Percentiles rank a stretch among this genome's conserved stretches.
These are phyloP conservation scores for Boletus rubroflammeus DNA, from an alignment of 768 basidiomycete genomes.

Conservation along the genomic window DNA sequence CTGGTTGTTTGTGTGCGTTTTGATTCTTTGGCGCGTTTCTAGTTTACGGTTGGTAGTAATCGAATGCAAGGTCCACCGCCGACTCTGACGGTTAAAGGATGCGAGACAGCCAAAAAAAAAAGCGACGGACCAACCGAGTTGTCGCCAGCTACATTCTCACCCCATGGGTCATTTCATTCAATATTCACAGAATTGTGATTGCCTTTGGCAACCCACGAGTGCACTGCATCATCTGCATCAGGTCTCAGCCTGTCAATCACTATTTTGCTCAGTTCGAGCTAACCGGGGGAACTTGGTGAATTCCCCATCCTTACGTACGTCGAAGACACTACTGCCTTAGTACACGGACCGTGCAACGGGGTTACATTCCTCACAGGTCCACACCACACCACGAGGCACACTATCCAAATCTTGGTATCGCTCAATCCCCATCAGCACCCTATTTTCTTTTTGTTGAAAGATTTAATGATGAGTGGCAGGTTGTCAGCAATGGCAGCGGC, in stretches of 20 bases:
- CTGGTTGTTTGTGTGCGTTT: not conserved
- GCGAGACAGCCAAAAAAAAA: not conserved
- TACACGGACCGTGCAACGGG: not conserved
- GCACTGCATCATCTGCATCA: not conserved
- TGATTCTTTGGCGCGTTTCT: not conserved
- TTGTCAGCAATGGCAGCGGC: no score
- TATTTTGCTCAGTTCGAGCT: not conserved
- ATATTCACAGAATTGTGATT: not conserved
- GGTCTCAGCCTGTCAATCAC: not conserved
- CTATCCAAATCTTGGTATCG: not conserved
- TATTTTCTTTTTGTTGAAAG: no score
- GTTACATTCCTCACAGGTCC: not conserved
- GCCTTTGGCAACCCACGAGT: not conserved
- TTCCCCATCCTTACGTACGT: not conserved
- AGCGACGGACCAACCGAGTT: not conserved
- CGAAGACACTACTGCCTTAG: not conserved
- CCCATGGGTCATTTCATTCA: not conserved
- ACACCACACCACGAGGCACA: not conserved
- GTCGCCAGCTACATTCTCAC: not conserved
- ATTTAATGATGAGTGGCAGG: no score
- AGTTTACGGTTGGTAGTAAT: not conserved
- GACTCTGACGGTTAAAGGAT: not conserved
- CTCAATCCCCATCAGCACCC: no score
- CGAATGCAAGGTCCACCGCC: not conserved
- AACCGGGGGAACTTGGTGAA: not conserved